Base-by-base conservation (phyloP, 805 yeast species). In the Komagataella pseudopastoris region DNA sequence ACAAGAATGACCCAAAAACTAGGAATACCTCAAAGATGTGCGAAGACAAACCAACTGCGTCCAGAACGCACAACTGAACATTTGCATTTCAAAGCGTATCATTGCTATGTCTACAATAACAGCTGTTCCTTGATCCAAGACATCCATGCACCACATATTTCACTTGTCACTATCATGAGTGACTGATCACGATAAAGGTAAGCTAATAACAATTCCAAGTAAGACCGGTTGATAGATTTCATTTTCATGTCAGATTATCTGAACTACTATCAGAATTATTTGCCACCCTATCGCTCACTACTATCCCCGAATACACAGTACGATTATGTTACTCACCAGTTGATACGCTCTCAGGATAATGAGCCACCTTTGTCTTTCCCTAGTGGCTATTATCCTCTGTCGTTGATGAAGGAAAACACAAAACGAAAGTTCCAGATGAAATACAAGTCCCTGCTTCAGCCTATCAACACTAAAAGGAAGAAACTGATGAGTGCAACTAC, bases 261-360 rank as follows among this genome's bases (percentile, higher is more conserved):
- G 39, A 30, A 10, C 47, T 45, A 45, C 17, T 45, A 45, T 45
- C 52, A 57, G 39, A 49, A 57, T 18, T 68, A 71, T 58, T 63
- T 76, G 23, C 80, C 80, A 6, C 76, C 81, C 1, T 78, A 78
- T 59, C 66, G 81, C 46, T 76, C 81, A 4, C 65, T 78, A 23
- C 61, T 78, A 23, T 71, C 69, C 46, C 82, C 82, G 1, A 65
- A 63, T 49, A 71, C 72, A 8, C 64, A 70, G 18, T 78, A 76
- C 58, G 83, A 78, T 58, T 78, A 78, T 60, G 63, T 66, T 49
- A 69, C 74, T 4, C 80, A 73, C 55, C 60, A 67, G 46, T 66
- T 74, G 46, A 56, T 66, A 4, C 66, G 63, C 50, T 51, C 57
- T 2, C 58, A 57, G 16, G 56, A 58, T 45, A 55, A 51, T 23